A percentile compares a stretch with the other conserved stretches of the same genome.
phyloP scores from a whole-genome alignment of 208 protist genomes.

The Naegleria gruberi region DNA sequence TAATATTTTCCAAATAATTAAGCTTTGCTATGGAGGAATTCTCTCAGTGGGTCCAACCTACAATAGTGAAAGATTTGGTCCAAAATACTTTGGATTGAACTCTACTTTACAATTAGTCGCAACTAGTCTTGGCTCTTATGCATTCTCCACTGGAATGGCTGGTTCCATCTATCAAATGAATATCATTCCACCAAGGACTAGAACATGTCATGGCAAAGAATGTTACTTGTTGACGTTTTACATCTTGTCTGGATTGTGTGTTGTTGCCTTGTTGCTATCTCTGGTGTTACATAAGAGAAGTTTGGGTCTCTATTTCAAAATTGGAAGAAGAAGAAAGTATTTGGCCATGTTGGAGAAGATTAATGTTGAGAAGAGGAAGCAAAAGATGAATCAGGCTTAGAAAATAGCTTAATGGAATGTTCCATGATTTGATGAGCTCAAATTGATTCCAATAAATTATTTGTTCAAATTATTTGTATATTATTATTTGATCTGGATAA shows the following conservation, averaged over 20 bases:
- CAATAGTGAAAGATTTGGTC: neutral
- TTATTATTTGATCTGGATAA: no score
- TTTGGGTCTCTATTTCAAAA: neutral
- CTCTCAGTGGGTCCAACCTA: neutral
- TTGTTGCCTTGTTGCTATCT: neutral
- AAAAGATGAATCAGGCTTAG: no score
- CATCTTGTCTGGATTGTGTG: neutral
- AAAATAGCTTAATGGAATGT: no score
- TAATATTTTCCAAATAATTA: no score
- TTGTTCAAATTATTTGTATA: no score
- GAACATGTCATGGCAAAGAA: neutral
- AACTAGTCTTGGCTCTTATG: neutral
- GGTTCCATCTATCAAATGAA: neutral
- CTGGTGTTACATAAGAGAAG: neutral
- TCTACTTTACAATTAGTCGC: neutral
- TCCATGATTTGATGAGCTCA: no score
- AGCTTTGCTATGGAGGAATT: neutral
- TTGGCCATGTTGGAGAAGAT: no score
- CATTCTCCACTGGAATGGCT: neutral
- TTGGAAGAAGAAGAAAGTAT: no score
- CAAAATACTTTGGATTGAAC: neutral
- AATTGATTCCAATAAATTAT: no score
- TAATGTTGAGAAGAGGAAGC: no score
- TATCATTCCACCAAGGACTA: neutral
- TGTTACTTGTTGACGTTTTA: neutral